Conservation (phyloP, 768 basidiomycete species). For the Agaricus subrufescens region DNA sequence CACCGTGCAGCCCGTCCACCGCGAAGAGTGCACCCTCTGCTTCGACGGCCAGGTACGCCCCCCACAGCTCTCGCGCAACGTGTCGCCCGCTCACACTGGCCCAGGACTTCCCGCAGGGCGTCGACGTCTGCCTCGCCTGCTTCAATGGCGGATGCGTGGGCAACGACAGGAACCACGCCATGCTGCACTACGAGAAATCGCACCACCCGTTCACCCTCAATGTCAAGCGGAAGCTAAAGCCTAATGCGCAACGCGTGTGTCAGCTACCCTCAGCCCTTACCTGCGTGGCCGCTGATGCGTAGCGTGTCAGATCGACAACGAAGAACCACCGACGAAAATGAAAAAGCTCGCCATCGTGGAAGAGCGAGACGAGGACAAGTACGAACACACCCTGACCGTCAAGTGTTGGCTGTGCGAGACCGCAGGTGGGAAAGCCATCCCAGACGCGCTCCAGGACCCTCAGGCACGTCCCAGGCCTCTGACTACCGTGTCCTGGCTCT, state of each 20-base stretch:
- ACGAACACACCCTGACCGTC: constrained; percentile 58
- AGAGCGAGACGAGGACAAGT: constrained; percentile 87
- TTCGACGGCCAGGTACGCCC: constrained; percentile 82
- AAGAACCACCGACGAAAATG: constrained; percentile 86
- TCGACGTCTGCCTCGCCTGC: constrained; percentile 88
- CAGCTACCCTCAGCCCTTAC: constrained; percentile 10
- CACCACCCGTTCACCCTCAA: constrained; percentile 79
- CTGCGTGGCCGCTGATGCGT: not conserved
- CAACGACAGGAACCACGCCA: constrained; percentile 62
- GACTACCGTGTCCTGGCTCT: not conserved
- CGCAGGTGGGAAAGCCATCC: constrained; percentile 39
- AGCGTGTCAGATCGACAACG: constrained; percentile 52
- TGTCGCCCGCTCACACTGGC: not conserved
- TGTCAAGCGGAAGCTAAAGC: constrained; percentile 68
- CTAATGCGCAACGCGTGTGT: constrained; percentile 59
- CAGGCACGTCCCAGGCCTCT: constrained; percentile 22
- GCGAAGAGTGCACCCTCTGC: constrained; percentile 96
- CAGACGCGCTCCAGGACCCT: constrained; percentile 29
- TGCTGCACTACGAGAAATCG: constrained; percentile 64
- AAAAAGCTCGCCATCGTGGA: constrained; percentile 84
- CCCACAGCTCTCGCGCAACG: not conserved
- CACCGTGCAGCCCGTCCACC: constrained; percentile 66
- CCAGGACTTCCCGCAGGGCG: constrained; percentile 68
- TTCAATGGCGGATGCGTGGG: constrained; percentile 90
- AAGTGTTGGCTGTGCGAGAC: constrained; percentile 77